Conservation (phyloP, 2,329 filamentous ascomycete species). For the Trichoderma pleuroti region DNA sequence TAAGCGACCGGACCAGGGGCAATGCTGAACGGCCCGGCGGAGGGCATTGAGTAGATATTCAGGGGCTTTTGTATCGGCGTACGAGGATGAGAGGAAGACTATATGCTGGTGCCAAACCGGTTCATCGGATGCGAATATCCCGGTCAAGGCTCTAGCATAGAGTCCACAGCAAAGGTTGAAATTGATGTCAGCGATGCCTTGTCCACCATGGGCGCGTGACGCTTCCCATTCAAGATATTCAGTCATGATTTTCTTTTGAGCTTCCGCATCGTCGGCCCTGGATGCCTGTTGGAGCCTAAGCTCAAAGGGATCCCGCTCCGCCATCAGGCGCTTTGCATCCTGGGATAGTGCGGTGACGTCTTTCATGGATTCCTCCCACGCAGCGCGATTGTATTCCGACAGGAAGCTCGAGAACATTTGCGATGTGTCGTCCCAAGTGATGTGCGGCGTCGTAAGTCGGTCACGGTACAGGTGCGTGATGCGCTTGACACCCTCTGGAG, state of each 20-base stretch:
- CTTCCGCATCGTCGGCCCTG: conserved; percentile 53
- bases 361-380: conserved; percentile 73
- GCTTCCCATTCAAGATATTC: conserved; percentile 88
- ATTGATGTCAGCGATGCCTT: conserved; percentile 42
- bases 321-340: conserved; percentile 60
- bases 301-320: conserved; percentile 64
- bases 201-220: conserved; percentile 51
- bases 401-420: conserved; percentile 72
- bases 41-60: conserved; percentile 62
- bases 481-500: conserved; percentile 56
- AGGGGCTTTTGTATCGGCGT: conserved; percentile 39
- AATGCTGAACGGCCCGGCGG: conserved; percentile 81
- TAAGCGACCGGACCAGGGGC: conserved; percentile 84
- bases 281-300: conserved; percentile 58
- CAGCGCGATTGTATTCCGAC: conserved; percentile 64
- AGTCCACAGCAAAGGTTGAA: conserved; percentile 59
- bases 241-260: conserved; percentile 49
- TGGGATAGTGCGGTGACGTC: conserved; percentile 61
- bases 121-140: conserved; percentile 68
- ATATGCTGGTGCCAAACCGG: conserved; percentile 80
- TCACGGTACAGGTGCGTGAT: conserved; percentile 68
- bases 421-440: conserved; percentile 70
- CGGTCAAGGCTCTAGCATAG: conserved; percentile 71
- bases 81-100: conserved; percentile 62
- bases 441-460: conserved; percentile 68